Conservation (phyloP, 2,329 filamentous ascomycete genomes). For the Fusarium siculi region DNA sequence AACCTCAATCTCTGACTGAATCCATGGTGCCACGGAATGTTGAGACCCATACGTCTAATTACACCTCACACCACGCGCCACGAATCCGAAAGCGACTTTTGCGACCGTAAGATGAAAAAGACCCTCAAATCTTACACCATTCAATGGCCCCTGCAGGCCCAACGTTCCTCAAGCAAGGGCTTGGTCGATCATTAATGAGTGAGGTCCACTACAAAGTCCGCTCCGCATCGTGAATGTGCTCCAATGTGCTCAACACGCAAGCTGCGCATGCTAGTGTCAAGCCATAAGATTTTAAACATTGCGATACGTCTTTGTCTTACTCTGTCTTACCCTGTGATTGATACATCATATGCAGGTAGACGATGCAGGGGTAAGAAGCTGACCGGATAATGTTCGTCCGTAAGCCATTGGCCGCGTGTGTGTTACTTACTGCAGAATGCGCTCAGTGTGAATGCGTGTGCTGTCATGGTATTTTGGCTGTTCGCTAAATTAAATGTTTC, state of each 20-base stretch:
- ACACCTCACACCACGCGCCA: slow-evolving; percentile 3
- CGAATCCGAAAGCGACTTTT: slow-evolving; percentile 28
- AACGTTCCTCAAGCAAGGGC: slow-evolving; percentile 5
- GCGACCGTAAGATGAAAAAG: slow-evolving; percentile 23
- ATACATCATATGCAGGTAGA: background rate
- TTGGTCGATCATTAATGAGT: slow-evolving; percentile 8
- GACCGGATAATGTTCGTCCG: background rate
- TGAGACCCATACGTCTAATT: slow-evolving; percentile 12
- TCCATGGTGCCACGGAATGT: background rate
- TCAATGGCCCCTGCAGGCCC: slow-evolving; percentile 1
- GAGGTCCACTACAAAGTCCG: slow-evolving; percentile 26
- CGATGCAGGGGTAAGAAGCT: background rate
- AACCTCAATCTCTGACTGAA: background rate
- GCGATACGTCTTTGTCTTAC: background rate
- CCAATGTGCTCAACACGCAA: slow-evolving; percentile 1
- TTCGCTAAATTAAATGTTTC: background rate
- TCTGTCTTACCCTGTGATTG: background rate
- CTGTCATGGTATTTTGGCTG: background rate
- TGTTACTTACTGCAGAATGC: background rate
- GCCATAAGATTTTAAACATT: background rate
- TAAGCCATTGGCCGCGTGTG: background rate
- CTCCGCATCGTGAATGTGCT: slow-evolving; percentile 1
- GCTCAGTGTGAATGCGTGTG: background rate
- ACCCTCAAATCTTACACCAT: slow-evolving; percentile 25
- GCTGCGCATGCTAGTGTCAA: background rate